phyloP scores from a whole-genome alignment of 441 rosid genomes.

The Arabidopsis lyrata region DNA sequence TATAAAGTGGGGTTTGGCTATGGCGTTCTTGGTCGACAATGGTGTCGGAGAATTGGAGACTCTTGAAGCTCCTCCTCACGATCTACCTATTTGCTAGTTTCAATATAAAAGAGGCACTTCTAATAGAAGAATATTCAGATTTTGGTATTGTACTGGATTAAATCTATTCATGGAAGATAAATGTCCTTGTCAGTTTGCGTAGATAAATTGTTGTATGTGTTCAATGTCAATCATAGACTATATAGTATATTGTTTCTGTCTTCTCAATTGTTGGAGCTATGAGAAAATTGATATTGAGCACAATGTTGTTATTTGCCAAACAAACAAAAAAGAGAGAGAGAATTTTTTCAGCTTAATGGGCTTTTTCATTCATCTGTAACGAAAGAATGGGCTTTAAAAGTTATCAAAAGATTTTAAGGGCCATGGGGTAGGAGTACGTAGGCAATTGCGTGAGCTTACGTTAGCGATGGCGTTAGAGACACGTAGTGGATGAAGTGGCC shows the following conservation, averaged over 20 bases:
- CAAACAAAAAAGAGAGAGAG: no score
- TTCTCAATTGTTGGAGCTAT: neutral
- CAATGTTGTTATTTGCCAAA: no score
- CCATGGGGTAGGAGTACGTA: neutral
- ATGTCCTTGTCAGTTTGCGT: neutral
- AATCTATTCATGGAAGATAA: neutral
- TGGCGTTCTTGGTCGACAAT: slow-evolving; percentile 86
- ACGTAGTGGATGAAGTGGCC: slow-evolving; percentile 36
- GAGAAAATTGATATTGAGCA: neutral
- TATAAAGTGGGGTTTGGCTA: slow-evolving; percentile 85
- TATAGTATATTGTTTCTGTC: neutral
- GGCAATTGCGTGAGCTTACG: slow-evolving; percentile 10
- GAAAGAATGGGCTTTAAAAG: neutral
- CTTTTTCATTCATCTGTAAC: neutral
- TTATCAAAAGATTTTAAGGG: no score
- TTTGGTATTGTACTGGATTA: slow-evolving; percentile 29
- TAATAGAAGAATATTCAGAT: slow-evolving; percentile 2
- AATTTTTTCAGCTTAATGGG: neutral
- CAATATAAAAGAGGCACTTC: neutral
- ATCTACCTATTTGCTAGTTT: slow-evolving; percentile 70
- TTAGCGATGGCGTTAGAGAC: slow-evolving; percentile 20
- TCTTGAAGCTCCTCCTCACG: slow-evolving; percentile 72
- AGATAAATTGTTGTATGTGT: neutral
- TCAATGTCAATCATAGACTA: slow-evolving; percentile 4
- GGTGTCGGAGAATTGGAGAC: slow-evolving; percentile 68